A percentile compares a stretch with the other conserved stretches of the same genome.
Conservation (phyloP, 1,284 basidiomycete species). For the Leccinum fallax region DNA sequence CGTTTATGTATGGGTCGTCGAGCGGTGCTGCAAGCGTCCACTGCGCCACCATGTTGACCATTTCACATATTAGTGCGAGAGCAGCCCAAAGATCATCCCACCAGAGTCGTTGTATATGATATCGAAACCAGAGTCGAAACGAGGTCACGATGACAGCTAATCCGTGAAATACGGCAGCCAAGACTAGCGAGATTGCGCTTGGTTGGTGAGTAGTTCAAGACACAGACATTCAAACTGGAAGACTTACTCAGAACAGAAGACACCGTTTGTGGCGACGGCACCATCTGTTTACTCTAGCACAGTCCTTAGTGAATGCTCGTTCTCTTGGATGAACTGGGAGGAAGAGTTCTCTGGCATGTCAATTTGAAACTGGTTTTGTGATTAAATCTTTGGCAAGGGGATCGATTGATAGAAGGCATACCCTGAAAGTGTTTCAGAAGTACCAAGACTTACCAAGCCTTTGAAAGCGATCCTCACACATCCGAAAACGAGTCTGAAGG, state of each 20-base stretch:
- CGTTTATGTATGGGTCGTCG: constrained; percentile 7
- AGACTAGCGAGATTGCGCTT: constrained; percentile 14
- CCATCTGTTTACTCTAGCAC: constrained; percentile 11
- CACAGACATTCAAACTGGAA: not conserved
- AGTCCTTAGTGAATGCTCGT: not conserved
- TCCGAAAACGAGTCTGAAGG: not conserved
- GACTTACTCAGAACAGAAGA: constrained; percentile 22
- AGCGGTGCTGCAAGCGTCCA: constrained; percentile 27
- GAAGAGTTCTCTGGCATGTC: not conserved
- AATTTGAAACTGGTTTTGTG: not conserved
- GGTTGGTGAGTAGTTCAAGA: constrained; percentile 1
- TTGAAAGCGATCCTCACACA: not conserved
- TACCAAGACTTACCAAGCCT: not conserved
- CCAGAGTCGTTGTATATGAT: constrained; percentile 26
- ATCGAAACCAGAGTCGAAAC: constrained; percentile 34
- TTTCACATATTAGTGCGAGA: constrained; percentile 22
- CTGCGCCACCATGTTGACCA: constrained; percentile 7
- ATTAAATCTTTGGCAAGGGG: not conserved
- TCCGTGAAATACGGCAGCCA: constrained; percentile 23
- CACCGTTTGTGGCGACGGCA: constrained; percentile 14
- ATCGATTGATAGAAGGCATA: not conserved
- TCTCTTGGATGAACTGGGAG: not conserved
- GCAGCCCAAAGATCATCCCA: constrained; percentile 34
- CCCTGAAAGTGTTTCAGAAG: constrained; percentile 28
- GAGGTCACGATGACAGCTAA: constrained; percentile 21